phyloP scores from a whole-genome alignment of 352 stramenopile genomes.

The Phytophthora megakarya region DNA sequence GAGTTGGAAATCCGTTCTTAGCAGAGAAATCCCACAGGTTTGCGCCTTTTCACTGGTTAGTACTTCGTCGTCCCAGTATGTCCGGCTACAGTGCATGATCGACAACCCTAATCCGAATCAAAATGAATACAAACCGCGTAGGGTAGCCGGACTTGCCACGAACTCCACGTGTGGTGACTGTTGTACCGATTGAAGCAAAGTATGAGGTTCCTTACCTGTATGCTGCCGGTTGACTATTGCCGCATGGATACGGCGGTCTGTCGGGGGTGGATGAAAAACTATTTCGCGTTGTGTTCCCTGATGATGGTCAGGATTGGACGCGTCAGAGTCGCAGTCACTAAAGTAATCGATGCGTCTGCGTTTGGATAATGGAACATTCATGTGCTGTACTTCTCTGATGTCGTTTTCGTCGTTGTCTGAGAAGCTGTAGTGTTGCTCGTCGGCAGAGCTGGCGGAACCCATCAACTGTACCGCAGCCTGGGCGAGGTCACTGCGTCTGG shows the following conservation, averaged over 20 bases:
- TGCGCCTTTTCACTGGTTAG: neutral
- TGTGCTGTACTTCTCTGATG: no score
- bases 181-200: slow-evolving; percentile 19
- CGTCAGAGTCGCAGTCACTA: no score
- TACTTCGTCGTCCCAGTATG: neutral
- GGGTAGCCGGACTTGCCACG: slow-evolving; percentile 4
- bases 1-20: no score
- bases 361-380: no score
- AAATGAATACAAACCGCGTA: slow-evolving; percentile 20
- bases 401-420: no score
- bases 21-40: slow-evolving; percentile 23
- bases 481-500: no score
- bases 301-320: no score
- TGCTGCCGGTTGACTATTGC: slow-evolving; percentile 2
- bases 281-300: neutral
- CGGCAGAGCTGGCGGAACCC: no score
- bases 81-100: slow-evolving; percentile 13
- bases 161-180: slow-evolving; percentile 21
- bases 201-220: slow-evolving; percentile 23
- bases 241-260: slow-evolving; percentile 9
- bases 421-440: no score
- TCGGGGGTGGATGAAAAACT: slow-evolving; percentile 8
- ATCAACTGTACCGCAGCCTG: no score
- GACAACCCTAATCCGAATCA: slow-evolving; percentile 12
- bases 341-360: no score